phyloP scores from a whole-genome alignment of 768 basidiomycete genomes.

The Tylopilus vinaceipallidus region DNA sequence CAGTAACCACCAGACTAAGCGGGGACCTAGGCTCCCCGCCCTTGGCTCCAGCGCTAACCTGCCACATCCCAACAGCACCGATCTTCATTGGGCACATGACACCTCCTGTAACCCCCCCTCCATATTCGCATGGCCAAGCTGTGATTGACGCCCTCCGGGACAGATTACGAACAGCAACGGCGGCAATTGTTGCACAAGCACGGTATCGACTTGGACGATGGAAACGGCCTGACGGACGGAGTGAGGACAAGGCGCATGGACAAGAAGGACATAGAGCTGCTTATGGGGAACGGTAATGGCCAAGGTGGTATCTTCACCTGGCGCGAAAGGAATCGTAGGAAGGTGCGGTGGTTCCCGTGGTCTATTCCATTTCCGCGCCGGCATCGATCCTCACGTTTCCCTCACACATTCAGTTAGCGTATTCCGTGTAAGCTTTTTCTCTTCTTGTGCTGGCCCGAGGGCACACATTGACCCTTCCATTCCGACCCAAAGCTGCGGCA shows the following conservation, averaged over 20 bases:
- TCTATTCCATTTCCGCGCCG: constrained; percentile 29
- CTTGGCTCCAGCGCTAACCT: constrained; percentile 18
- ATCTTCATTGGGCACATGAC: constrained; percentile 97
- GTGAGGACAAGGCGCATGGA: constrained; percentile 77
- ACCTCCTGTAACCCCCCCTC: constrained; percentile 62
- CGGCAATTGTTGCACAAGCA: constrained; percentile 85
- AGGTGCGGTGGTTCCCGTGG: constrained; percentile 51
- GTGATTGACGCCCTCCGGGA: constrained; percentile 15
- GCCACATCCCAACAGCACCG: constrained; percentile 54
- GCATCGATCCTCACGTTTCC: constrained; percentile 23
- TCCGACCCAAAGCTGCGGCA: constrained; percentile 63
- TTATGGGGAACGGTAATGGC: constrained; percentile 83
- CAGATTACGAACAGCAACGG: constrained; percentile 94
- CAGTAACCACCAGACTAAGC: constrained; percentile 39
- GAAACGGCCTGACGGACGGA: constrained; percentile 60
- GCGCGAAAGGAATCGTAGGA: constrained; percentile 90
- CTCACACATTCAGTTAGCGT: constrained; percentile 60
- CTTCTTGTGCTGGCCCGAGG: constrained; percentile 11
- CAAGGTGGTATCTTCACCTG: constrained; percentile 88
- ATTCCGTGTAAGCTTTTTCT: constrained; percentile 70
- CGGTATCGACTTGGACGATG: constrained; percentile 91
- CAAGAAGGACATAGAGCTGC: constrained; percentile 74
- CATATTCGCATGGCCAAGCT: constrained; percentile 2
- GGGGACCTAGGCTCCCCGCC: constrained; percentile 23
- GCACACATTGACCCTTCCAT: constrained; percentile 26